Evolutionary conservation across 768 basidiomycete genomes (phyloP).

Genomic region (Pleurotus djamor): DNA sequence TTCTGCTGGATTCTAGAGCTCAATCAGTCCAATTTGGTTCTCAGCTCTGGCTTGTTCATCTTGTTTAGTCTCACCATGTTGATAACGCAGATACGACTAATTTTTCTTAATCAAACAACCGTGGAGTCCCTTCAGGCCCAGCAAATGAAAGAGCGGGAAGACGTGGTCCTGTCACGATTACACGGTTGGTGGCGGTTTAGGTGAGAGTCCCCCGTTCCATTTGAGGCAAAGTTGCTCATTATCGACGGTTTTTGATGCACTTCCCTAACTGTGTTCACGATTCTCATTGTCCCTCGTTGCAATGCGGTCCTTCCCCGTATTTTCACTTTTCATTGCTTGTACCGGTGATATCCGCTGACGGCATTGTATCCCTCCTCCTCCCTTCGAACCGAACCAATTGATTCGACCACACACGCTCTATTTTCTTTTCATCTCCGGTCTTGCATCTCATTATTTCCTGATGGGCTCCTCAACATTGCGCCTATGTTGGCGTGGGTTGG

Average conservation of each 20-base stretch:
- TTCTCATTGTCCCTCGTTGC: not conserved
- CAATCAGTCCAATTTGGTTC: not conserved
- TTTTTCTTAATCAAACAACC: slow-evolving; percentile 67
- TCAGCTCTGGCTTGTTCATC: slow-evolving; percentile 67
- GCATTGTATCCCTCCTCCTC: not conserved
- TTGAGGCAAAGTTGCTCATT: not conserved
- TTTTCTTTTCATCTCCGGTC: not conserved
- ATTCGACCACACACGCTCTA: not conserved
- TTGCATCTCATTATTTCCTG: not conserved
- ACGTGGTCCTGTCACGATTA: slow-evolving; percentile 42
- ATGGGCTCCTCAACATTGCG: not conserved
- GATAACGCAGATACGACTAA: slow-evolving; percentile 57
- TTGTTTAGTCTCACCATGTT: slow-evolving; percentile 66
- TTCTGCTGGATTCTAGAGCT: not conserved
- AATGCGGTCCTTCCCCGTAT: too few relatives aligned
- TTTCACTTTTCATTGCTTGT: not conserved
- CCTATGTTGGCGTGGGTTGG: not conserved
- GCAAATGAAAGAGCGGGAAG: slow-evolving; percentile 66
- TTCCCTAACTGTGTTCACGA: not conserved
- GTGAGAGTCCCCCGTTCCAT: slow-evolving; percentile 32
- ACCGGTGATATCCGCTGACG: not conserved
- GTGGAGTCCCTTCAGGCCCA: slow-evolving; percentile 70
- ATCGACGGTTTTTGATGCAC: not conserved
- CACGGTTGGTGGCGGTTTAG: slow-evolving; percentile 52
- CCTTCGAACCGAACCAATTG: not conserved